Base-by-base conservation (phyloP, 805 yeast species). In the Diddensiella caesifluorescens region DNA sequence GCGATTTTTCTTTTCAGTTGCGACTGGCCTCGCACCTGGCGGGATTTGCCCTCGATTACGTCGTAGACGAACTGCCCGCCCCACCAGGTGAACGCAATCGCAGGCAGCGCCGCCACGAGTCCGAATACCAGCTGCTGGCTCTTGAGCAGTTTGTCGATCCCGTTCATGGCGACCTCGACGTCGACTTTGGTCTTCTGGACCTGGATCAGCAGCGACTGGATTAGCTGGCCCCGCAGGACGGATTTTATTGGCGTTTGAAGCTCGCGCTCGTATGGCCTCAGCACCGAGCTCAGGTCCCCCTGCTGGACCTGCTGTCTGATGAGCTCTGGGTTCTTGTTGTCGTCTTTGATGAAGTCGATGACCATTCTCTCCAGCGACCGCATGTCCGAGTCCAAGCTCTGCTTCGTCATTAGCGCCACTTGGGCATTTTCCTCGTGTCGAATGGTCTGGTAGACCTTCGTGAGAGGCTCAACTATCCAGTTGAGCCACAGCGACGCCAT, bases 101-200 rank as follows among this genome's bases (percentile, higher is more conserved):
- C 57, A 0, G 98, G 98, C 15, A 89, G 75, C 2, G 92, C 80
- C 1, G 97, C 95, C 20, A 92, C 83, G 18, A 86, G 67, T 1
- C 95, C 96, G 65, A 90, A 86, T n/a, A 92, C 92, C 41, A 90
- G 73, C 59, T 92, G 95, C 64, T 90, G 98, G 38, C 92, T 81
- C 60, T 87, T 83, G 34, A 92, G 71, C 50, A 90, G 67, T 57
- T 84, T 81, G 62, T 92, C 97, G 48, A 92, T 89, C 5, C 97
- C 97, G 52, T 74, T 77, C 47, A 90, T 74, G 0, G 96, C 97
- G 4, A 88, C 67, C 27, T 84, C 88, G 5, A 95, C 95, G 60
- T 90, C 98, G 4, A 92, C 97, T 62, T 90, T 90, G 9, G 95
- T 82, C 63, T 92, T 90, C 61, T 90, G 98, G n/a, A 92, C 69